These are phyloP conservation scores for Candida tropicalis DNA, from an alignment of 1,139 yeast species.

Conservation along the genomic window DNA sequence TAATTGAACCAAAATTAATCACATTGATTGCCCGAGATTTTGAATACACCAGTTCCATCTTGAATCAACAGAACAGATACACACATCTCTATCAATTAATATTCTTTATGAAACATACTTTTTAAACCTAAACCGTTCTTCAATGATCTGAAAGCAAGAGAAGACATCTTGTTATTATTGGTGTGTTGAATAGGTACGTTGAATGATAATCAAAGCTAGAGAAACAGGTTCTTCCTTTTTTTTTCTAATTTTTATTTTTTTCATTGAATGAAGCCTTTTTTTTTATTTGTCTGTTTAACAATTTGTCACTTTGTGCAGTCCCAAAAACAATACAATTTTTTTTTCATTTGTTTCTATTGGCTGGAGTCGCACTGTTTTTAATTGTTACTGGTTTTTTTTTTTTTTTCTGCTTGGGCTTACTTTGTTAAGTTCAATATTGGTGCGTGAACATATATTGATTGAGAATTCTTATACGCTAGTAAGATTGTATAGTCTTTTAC, in stretches of 20 bases:
- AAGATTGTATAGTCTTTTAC: background rate
- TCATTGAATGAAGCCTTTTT: slow-evolving; percentile 10
- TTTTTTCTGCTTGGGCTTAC: background rate
- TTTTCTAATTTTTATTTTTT: slow-evolving; percentile 13
- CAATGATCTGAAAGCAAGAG: slow-evolving; percentile 57
- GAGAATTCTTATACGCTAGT: no score
- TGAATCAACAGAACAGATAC: background rate
- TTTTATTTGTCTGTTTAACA: slow-evolving; percentile 2
- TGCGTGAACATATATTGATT: background rate
- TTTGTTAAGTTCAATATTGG: background rate
- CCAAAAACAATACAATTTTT: slow-evolving; percentile 4
- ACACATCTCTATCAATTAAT: background rate
- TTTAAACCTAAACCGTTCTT: slow-evolving; percentile 51
- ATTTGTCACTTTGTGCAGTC: slow-evolving; percentile 10
- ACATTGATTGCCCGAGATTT: no score
- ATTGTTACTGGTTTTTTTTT: background rate
- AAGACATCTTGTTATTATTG: slow-evolving; percentile 28
- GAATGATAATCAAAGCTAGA: background rate
- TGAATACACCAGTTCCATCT: no score
- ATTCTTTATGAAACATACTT: slow-evolving; percentile 34
- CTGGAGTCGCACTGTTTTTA: background rate
- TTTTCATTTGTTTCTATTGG: slow-evolving; percentile 10
- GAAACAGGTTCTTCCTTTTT: slow-evolving; percentile 7
- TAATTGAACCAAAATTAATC: background rate
- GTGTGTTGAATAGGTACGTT: slow-evolving; percentile 7